Percentiles rank a stretch among this genome's conserved stretches.
Conservation (phyloP, 2,329 filamentous ascomycete species). For the Diaporthe caulivora region DNA sequence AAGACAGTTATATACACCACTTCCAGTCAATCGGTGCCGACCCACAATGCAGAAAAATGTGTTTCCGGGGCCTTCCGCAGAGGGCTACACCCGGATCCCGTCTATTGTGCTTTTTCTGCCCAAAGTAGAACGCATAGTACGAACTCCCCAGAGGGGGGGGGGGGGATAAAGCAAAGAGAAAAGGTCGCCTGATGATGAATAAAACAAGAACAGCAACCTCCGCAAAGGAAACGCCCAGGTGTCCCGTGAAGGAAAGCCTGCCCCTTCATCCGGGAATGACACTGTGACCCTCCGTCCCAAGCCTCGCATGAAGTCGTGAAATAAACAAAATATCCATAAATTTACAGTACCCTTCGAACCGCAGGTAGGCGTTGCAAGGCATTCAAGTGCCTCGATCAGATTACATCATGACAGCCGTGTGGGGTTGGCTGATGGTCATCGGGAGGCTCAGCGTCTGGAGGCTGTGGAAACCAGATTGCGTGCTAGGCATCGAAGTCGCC, state of each 20-base stretch:
- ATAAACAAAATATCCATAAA: slow-evolving; percentile 38
- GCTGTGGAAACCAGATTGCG: slow-evolving; percentile 63
- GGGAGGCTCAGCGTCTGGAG: slow-evolving; percentile 74
- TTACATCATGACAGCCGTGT: slow-evolving; percentile 51
- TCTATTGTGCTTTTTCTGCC: slow-evolving; percentile 39
- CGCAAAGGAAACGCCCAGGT: slow-evolving; percentile 33
- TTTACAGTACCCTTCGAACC: slow-evolving; percentile 36
- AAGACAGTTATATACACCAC: slow-evolving; percentile 35
- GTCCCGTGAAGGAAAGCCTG: slow-evolving; percentile 36
- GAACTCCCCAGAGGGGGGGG: slow-evolving; percentile 9
- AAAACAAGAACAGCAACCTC: slow-evolving; percentile 21
- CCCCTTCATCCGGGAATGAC: slow-evolving; percentile 36
- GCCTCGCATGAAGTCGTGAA: slow-evolving; percentile 38
- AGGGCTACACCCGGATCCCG: slow-evolving; percentile 18
- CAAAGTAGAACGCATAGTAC: slow-evolving; percentile 31
- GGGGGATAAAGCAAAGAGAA: slow-evolving; percentile 34
- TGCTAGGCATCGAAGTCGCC: slow-evolving; percentile 48
- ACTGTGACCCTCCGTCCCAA: slow-evolving; percentile 18
- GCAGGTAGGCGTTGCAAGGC: slow-evolving; percentile 3
- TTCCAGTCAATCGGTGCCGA: slow-evolving; percentile 32
- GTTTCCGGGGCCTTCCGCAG: slow-evolving; percentile 2
- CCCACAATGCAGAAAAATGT: slow-evolving; percentile 35
- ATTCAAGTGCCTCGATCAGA: slow-evolving; percentile 7
- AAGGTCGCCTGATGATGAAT: slow-evolving; percentile 30
- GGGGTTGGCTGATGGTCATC: slow-evolving; percentile 71